Evolutionary conservation across 2,329 filamentous ascomycete genomes (phyloP).

Genomic region (Fusarium robinianum): DNA sequence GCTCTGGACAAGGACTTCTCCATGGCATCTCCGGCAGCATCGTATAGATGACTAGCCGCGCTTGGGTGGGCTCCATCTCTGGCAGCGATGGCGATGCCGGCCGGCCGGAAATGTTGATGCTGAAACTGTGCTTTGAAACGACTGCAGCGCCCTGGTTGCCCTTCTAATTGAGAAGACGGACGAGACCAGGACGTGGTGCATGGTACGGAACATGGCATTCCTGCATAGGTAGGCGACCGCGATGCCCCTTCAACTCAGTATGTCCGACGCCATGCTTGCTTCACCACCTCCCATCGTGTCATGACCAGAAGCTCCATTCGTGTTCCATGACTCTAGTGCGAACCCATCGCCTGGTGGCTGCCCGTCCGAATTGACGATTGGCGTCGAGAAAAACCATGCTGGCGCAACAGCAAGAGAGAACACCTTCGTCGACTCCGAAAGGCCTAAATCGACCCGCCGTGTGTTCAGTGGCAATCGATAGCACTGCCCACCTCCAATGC

Average conservation of each 20-base stretch:
- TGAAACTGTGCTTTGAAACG: slow-evolving; percentile 37
- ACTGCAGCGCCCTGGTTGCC: slow-evolving; percentile 17
- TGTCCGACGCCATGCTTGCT: slow-evolving; percentile 8
- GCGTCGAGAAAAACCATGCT: no score
- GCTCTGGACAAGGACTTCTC: slow-evolving; percentile 2
- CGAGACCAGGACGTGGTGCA: slow-evolving; percentile 18
- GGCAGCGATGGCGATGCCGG: slow-evolving; percentile 28
- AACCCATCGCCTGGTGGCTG: slow-evolving; percentile 8
- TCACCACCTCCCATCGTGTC: slow-evolving; percentile 9
- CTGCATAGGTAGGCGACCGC: no score
- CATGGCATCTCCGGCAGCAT: slow-evolving; percentile 6
- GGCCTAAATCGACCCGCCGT: no score
- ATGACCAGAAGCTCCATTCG: slow-evolving; percentile 5
- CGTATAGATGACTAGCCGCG: background rate
- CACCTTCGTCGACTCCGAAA: no score
- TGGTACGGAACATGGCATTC: slow-evolving; percentile 13
- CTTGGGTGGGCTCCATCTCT: slow-evolving; percentile 10
- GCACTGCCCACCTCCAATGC: no score
- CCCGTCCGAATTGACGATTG: no score
- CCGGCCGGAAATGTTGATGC: slow-evolving; percentile 19
- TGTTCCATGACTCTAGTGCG: slow-evolving; percentile 10
- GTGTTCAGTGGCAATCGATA: no score
- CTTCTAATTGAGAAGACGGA: slow-evolving; percentile 12
- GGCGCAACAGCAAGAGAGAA: no score
- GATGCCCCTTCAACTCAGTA: no score